A percentile compares a stretch with the other conserved stretches of the same genome.
These are phyloP conservation scores for Trichomonas gallinae DNA, from an alignment of 208 protist genomes.

Conservation along the genomic window DNA sequence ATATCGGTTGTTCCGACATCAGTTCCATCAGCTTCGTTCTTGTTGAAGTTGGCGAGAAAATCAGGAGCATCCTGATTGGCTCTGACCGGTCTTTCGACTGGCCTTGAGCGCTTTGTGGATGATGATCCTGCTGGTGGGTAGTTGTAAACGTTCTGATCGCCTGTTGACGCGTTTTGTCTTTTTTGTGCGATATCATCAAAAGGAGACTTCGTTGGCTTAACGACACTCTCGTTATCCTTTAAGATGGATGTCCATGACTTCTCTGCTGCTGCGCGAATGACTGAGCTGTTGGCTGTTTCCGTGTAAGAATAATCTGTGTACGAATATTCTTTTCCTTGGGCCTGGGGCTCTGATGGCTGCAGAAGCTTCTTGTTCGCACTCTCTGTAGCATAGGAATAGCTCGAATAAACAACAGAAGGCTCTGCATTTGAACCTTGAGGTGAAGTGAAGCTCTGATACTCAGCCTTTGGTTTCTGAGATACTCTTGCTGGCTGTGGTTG, in stretches of 20 bases:
- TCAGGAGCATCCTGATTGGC: neutral
- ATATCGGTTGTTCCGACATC: neutral
- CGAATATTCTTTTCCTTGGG: neutral
- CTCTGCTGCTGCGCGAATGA: neutral
- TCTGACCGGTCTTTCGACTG: neutral
- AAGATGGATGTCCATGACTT: neutral
- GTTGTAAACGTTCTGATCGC: neutral
- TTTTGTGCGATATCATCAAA: neutral
- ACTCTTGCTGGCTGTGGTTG: no score
- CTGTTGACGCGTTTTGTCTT: neutral
- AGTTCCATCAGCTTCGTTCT: neutral
- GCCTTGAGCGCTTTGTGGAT: no score
- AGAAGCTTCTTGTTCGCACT: neutral
- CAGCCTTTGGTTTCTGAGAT: neutral
- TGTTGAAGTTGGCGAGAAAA: neutral
- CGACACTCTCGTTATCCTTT: neutral
- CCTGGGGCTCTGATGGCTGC: neutral
- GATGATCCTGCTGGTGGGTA: neutral
- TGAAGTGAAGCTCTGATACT: neutral
- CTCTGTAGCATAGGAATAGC: neutral
- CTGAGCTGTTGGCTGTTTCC: neutral
- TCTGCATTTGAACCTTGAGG: neutral
- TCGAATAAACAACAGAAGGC: neutral
- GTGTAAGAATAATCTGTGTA: neutral
- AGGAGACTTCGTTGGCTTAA: neutral